Evolutionary conservation across 495 filamentous ascomycete genomes (phyloP).

Genomic region (Neurospora tetraspora): DNA sequence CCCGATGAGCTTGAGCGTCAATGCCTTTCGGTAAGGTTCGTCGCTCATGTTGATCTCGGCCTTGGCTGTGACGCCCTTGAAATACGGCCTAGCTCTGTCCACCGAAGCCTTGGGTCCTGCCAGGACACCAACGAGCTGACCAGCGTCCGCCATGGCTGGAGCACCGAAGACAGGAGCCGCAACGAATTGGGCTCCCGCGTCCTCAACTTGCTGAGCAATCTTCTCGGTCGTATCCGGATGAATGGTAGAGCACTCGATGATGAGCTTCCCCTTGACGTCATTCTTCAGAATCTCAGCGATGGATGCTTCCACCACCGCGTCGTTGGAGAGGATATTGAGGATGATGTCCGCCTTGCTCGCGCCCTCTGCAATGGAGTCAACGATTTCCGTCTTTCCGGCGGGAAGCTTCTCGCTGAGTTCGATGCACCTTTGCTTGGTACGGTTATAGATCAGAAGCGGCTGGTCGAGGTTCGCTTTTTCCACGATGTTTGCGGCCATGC

Average conservation of each 20-base stretch:
- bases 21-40: slow-evolving; percentile 47
- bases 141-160: slow-evolving; percentile 66
- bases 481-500: slow-evolving; percentile 77
- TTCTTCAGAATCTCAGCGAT: slow-evolving; percentile 42
- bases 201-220: slow-evolving; percentile 44
- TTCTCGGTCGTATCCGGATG: slow-evolving; percentile 70
- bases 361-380: slow-evolving; percentile 51
- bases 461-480: slow-evolving; percentile 60
- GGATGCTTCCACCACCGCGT: slow-evolving; percentile 53
- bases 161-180: slow-evolving; percentile 78
- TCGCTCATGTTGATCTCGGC: slow-evolving; percentile 61
- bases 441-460: slow-evolving; percentile 72
- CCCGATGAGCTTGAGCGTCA: slow-evolving; percentile 68
- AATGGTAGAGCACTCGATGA: slow-evolving; percentile 83
- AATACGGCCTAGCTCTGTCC: slow-evolving; percentile 59
- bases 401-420: slow-evolving; percentile 46
- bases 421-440: slow-evolving; percentile 49
- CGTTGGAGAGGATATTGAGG: slow-evolving; percentile 77
- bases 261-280: slow-evolving; percentile 56
- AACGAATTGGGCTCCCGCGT: slow-evolving; percentile 60
- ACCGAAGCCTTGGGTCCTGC: slow-evolving; percentile 56
- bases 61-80: slow-evolving; percentile 66
- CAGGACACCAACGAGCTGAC: slow-evolving; percentile 65
- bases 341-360: slow-evolving; percentile 63
- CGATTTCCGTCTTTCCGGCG: slow-evolving; percentile 49